Evolutionary conservation across 306 rosid genomes (phyloP).

Genomic region (Cyclanthera cordifolia): DNA sequence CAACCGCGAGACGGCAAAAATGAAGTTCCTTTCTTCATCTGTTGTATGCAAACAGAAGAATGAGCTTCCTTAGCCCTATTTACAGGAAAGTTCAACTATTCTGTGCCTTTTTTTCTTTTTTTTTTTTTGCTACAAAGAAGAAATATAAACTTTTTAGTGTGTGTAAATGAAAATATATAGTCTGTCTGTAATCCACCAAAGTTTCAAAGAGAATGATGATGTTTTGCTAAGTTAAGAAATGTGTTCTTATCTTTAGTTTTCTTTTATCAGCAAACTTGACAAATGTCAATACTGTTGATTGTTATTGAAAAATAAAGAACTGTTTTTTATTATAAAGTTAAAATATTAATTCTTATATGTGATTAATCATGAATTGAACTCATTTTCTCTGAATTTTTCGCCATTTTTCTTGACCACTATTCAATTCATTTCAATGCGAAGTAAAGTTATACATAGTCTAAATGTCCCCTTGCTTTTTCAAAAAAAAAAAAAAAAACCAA

Average conservation of each 20-base stretch:
- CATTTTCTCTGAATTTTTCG: too few species aligned
- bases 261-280: neutral
- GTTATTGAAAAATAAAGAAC: neutral
- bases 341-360: too few species aligned
- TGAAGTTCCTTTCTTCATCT: constrained; percentile 10
- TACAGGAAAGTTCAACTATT: neutral
- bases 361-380: too few species aligned
- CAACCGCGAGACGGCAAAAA: constrained; percentile 48
- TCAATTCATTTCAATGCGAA: too few species aligned
- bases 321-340: too few species aligned
- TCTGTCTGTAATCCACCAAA: neutral
- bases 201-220: neutral
- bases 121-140: neutral
- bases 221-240: neutral
- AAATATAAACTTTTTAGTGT: neutral
- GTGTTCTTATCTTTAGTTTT: neutral
- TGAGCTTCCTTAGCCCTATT: neutral
- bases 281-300: neutral
- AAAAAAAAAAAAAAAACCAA: too few species aligned
- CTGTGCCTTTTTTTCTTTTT: neutral
- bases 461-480: too few species aligned
- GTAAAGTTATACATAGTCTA: too few species aligned
- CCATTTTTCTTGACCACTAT: too few species aligned
- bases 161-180: neutral
- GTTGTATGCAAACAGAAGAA: neutral